Percentiles rank a stretch among this genome's conserved stretches.
These are phyloP conservation scores for Vanderwaltozyma yarrowii DNA, from an alignment of 805 yeast species.

Conservation along the genomic window DNA sequence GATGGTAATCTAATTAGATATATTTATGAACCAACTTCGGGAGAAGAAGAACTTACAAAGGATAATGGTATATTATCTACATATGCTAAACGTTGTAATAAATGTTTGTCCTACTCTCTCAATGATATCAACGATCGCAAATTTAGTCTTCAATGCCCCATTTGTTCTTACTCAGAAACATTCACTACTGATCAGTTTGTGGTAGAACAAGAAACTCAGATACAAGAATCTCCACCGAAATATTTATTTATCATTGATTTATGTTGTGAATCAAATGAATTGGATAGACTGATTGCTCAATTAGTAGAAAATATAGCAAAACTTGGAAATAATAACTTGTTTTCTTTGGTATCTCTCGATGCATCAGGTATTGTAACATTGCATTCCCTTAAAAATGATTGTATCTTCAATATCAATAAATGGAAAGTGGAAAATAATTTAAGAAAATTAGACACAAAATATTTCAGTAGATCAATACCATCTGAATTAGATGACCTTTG, in stretches of 20 bases:
- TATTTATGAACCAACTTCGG: not conserved
- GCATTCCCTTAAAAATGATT: not conserved
- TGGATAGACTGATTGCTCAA: constrained; percentile 3
- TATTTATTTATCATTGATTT: not conserved
- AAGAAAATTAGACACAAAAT: constrained; percentile 2
- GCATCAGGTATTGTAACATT: not conserved
- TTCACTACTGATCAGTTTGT: too few relatives aligned
- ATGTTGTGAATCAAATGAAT: constrained; percentile 3
- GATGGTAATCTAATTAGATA: not conserved
- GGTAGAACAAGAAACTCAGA: too few relatives aligned
- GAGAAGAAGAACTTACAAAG: not conserved
- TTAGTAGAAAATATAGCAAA: not conserved
- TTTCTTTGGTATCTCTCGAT: not conserved
- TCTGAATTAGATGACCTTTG: not conserved
- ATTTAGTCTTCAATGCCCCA: too few relatives aligned
- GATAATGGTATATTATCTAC: too few relatives aligned
- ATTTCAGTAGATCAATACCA: constrained; percentile 4
- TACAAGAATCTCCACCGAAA: too few relatives aligned
- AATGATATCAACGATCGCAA: too few relatives aligned
- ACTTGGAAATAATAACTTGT: too few relatives aligned
- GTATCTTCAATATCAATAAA: constrained; percentile 3
- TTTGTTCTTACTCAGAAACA: too few relatives aligned
- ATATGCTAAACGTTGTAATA: too few relatives aligned
- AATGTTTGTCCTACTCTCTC: too few relatives aligned
- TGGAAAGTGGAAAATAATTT: constrained; percentile 1